phyloP scores from a whole-genome alignment of 352 stramenopile genomes.

The Phytophthora pseudosyringae region DNA sequence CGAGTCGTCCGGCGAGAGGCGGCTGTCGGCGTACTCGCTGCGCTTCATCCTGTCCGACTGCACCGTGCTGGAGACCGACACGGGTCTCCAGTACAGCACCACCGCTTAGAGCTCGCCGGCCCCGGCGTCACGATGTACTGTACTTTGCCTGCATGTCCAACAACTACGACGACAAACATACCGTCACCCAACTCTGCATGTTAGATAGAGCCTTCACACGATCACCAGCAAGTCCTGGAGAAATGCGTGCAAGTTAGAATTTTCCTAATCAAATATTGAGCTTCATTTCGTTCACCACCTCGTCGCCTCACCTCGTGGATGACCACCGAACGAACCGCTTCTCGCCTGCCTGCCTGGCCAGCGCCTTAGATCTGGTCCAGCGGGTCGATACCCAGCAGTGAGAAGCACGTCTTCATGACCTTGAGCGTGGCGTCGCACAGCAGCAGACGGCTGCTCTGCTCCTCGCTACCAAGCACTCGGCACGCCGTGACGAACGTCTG shows the following conservation, averaged over 20 bases:
- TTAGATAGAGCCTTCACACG: constrained; percentile 35
- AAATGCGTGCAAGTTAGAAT: constrained; percentile 41
- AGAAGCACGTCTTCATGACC: constrained; percentile 95
- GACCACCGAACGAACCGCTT: constrained; percentile 11
- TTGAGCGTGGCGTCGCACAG: constrained; percentile 96
- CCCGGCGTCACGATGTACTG: constrained; percentile 22
- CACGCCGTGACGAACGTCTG: constrained; percentile 99
- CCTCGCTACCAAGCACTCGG: constrained; percentile 94
- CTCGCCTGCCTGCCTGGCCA: constrained; percentile 15
- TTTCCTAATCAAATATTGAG: constrained; percentile 50
- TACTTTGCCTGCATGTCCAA: constrained; percentile 39
- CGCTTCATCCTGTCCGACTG: constrained; percentile 83
- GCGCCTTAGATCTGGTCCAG: constrained; percentile 93
- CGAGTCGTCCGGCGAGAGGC: constrained; percentile 26
- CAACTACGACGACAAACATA: constrained; percentile 15
- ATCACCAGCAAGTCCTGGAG: constrained; percentile 32
- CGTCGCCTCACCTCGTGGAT: constrained; percentile 17
- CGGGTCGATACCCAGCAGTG: constrained; percentile 93
- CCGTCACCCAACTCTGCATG: constrained; percentile 18
- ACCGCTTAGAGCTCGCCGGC: constrained; percentile 31
- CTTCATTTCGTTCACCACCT: constrained; percentile 36
- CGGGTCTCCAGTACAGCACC: constrained; percentile 59
- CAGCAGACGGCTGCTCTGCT: constrained; percentile 96
- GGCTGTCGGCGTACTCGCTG: constrained; percentile 80
- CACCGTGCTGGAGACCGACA: constrained; percentile 75